A percentile compares a stretch with the other conserved stretches of the same genome.
phyloP scores from a whole-genome alignment of 768 basidiomycete genomes.

The Hypsizygus marmoreus region DNA sequence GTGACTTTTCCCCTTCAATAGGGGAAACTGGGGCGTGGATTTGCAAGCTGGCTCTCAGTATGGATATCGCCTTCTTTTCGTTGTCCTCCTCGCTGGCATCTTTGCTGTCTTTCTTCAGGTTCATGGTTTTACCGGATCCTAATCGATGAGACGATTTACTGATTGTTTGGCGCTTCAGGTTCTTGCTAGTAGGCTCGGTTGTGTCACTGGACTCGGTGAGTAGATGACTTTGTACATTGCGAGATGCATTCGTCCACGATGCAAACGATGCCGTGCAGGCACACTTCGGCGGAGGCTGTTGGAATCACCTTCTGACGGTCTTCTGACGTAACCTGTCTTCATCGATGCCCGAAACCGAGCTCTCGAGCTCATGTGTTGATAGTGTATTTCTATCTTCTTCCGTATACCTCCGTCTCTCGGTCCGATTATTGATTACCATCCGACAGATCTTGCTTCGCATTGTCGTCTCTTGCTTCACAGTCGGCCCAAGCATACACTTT shows the following conservation, averaged over 20 bases:
- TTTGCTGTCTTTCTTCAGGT: slow-evolving; percentile 86
- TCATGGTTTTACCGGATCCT: slow-evolving; percentile 3
- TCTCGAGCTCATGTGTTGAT: neutral
- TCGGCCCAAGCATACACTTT: slow-evolving; percentile 55
- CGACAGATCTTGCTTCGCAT: slow-evolving; percentile 52
- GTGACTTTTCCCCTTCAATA: slow-evolving; percentile 21
- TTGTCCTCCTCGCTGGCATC: slow-evolving; percentile 80
- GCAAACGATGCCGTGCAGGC: no score
- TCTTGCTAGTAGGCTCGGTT: slow-evolving; percentile 78
- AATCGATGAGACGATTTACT: slow-evolving; percentile 4
- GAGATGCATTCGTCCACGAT: neutral
- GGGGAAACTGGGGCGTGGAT: slow-evolving; percentile 91
- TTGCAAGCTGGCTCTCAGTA: slow-evolving; percentile 83
- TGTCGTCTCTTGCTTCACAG: slow-evolving; percentile 67
- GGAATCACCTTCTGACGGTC: no score
- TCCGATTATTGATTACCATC: neutral
- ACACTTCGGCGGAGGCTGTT: no score
- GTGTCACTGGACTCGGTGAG: slow-evolving; percentile 78
- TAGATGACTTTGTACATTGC: slow-evolving; percentile 7
- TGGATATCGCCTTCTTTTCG: slow-evolving; percentile 85
- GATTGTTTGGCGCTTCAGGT: slow-evolving; percentile 41
- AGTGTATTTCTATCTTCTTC: neutral
- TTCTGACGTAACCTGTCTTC: neutral
- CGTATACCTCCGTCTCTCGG: neutral
- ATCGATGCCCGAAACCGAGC: neutral